Base-by-base conservation (phyloP, 352 stramenopile species). In the Globisporangium emineosum region DNA sequence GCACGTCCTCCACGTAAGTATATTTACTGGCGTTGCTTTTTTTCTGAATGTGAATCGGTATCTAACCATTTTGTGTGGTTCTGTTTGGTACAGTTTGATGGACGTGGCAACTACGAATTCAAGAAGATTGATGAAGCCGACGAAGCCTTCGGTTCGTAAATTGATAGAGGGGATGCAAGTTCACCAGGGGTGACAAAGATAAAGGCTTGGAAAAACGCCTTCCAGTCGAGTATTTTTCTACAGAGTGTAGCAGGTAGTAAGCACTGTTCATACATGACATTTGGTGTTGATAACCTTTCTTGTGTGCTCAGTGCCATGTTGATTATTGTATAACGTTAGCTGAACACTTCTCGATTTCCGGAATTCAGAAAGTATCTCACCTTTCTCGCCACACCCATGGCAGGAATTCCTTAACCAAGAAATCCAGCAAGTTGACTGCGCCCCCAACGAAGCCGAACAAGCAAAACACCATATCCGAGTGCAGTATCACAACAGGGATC, bases 81-180 rank as follows among this genome's bases (percentile, higher is more conserved):
- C 32, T 33, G 2, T 30, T 21, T 35, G 3, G 30, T 76, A 8
- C 61, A 94, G 79, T 94, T 96, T 60, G 88, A 96, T 45, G 88
- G 88, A 23, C 77, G 83, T 58, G 86, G 88, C 8, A 75, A 90
- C 67, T 96, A 93, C 73, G 77, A 91, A 64, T 95, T 94, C 67
- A 91, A 93, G 72, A 78, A 90, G 76, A 94, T 94, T 64, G 75
- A 89, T 43, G 76, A 89, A 43, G 78, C 75, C 30, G 83, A 92
- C 61, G 80, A 90, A 66, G 85, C 79, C 5, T 92, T 94, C 58
- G 85, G 85, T 32, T 94, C 85, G 67, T 94, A 73, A 75, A 29
- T 5, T 27, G 43, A 62, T 67, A 54, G 49, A 59, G 23, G 13
- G 17, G 10, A n/a, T 19, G 13, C 45, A 51, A 3, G 42, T 12